Evolutionary conservation across 2,329 filamentous ascomycete species (phyloP).

Genomic region (Rhinocladiella mackenziei): DNA sequence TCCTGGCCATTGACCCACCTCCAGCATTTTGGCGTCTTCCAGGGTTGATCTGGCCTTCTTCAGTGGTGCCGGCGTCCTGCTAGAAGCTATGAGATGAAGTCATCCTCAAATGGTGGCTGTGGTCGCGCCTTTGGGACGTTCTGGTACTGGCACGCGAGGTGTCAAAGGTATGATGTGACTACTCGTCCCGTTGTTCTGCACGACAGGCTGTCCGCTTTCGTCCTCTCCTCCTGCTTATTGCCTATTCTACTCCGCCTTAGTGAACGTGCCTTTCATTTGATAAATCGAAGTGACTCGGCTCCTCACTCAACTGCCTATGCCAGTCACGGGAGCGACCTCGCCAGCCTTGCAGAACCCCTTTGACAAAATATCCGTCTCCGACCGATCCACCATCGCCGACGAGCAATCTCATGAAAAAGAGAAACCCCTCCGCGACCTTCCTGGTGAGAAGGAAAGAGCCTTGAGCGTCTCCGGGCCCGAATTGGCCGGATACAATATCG

Average conservation of each 20-base stretch:
- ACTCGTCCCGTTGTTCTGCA: no score
- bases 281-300: no score
- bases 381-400: constrained; percentile 11
- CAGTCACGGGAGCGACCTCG: no score
- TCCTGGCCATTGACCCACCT: no score
- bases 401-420: not conserved
- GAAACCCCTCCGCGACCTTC: not conserved
- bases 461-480: constrained; percentile 18
- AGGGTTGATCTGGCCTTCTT: not conserved
- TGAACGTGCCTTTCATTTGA: no score
- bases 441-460: constrained; percentile 4
- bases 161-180: no score
- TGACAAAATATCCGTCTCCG: constrained; percentile 11
- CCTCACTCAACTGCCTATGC: no score
- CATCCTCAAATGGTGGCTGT: not conserved
- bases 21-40: constrained; percentile 1
- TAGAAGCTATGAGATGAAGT: constrained; percentile 2
- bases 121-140: no score
- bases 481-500: constrained; percentile 19
- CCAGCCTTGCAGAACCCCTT: not conserved
- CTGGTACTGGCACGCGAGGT: no score
- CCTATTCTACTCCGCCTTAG: no score
- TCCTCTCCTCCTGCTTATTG: no score
- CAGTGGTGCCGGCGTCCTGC: not conserved
- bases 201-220: no score